These are phyloP conservation scores for Cyathus pygmaeus DNA, from an alignment of 1,284 basidiomycete genomes.

Conservation along the genomic window DNA sequence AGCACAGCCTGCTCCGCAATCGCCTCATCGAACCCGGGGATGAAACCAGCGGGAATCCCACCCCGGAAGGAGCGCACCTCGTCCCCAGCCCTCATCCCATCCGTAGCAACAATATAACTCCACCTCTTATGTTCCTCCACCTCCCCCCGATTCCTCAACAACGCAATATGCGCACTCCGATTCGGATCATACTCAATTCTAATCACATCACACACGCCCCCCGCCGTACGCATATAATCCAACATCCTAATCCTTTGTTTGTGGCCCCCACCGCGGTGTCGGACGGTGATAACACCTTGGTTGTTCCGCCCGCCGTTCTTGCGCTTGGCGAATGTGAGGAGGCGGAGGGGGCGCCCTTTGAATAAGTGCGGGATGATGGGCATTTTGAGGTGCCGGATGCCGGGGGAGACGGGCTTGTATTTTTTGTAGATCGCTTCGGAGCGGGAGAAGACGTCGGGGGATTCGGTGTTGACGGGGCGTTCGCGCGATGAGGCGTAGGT, in stretches of 20 bases:
- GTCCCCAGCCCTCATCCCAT: constrained; percentile 90
- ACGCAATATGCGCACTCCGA: constrained; percentile 92
- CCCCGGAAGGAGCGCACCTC: constrained; percentile 88
- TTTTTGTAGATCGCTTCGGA: constrained; percentile 81
- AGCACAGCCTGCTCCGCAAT: constrained; percentile 31
- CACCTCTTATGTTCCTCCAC: constrained; percentile 61
- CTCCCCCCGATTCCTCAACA: constrained; percentile 73
- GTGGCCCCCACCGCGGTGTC: constrained; percentile 93
- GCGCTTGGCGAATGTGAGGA: constrained; percentile 85
- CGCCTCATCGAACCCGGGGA: constrained; percentile 67
- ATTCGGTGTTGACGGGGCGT: too few relatives aligned
- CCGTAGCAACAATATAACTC: constrained; percentile 93
- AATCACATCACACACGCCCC: constrained; percentile 88
- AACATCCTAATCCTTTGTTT: constrained; percentile 86
- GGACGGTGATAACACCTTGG: constrained; percentile 88
- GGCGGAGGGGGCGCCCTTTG: constrained; percentile 84
- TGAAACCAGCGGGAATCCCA: constrained; percentile 82
- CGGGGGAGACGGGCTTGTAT: constrained; percentile 89
- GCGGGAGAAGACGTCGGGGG: constrained; percentile 48
- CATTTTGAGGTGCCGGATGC: constrained; percentile 87
- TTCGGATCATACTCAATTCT: constrained; percentile 98
- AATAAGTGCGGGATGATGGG: constrained; percentile 87
- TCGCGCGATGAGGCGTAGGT: constrained; percentile 56
- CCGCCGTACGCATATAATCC: constrained; percentile 84
- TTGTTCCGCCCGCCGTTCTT: constrained; percentile 89